A percentile compares a stretch with the other conserved stretches of the same genome.
Evolutionary conservation across 2,329 filamentous ascomycete genomes (phyloP).

Genomic region (Chalaropsis thielavioides): DNA sequence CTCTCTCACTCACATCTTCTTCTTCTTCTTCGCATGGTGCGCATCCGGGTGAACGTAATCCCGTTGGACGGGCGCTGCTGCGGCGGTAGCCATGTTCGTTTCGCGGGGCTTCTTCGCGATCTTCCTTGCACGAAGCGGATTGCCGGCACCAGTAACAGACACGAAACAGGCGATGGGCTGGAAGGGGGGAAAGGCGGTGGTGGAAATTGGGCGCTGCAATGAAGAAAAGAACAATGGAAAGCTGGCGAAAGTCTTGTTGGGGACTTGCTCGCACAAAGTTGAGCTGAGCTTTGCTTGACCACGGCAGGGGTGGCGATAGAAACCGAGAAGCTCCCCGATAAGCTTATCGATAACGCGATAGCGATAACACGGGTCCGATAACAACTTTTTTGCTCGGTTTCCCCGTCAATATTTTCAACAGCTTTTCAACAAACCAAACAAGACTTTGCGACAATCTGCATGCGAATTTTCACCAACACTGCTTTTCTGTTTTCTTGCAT

Average conservation of each 20-base stretch:
- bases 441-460: neutral
- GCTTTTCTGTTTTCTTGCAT: neutral
- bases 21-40: slow-evolving; percentile 31
- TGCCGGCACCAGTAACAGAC: neutral
- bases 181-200: too few species aligned
- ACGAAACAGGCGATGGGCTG: too few species aligned
- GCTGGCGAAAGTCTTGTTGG: slow-evolving; percentile 6
- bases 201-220: too few species aligned
- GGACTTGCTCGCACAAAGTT: neutral
- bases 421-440: neutral
- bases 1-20: slow-evolving; percentile 35
- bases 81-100: slow-evolving; percentile 17
- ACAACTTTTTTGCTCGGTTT: slow-evolving; percentile 16
- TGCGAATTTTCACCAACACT: neutral
- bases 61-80: slow-evolving; percentile 21
- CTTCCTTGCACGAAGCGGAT: neutral
- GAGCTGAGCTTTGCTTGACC: neutral
- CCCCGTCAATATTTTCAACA: neutral
- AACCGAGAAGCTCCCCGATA: slow-evolving; percentile 8
- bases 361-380: neutral
- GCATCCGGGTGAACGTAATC: slow-evolving; percentile 36
- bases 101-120: neutral
- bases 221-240: neutral
- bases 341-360: slow-evolving; percentile 11
- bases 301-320: slow-evolving; percentile 3